Base-by-base conservation (phyloP, 192 early-diverging fungal genomes). In the Mortierella alpina region DNA sequence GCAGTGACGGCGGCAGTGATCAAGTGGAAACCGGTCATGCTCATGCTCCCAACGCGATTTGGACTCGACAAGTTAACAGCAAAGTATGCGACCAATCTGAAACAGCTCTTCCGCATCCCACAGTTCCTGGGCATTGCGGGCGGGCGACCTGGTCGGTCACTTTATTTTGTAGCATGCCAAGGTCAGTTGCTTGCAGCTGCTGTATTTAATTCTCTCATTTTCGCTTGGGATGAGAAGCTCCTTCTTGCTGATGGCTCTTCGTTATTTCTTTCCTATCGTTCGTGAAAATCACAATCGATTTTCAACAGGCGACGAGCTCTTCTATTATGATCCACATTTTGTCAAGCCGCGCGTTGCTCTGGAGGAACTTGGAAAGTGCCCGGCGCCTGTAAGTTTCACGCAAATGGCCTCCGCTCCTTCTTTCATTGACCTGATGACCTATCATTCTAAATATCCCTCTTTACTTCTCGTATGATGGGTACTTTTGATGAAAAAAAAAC, bases 121-220 rank as follows among this genome's bases (percentile, higher is more conserved):
- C 82, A 84, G 60, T 84, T 84, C 57, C 61, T 84, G 61, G 82
- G 82, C 7, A 84, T 84, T 67, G 75, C 82, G 14, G 82, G 82
- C 13, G 82, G 82, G n/a, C 68, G 82, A 22, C 82, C 82, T 1
- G 61, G 75, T 42, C 63, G 75, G 17, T 84, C 82, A 20, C 69
- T 84, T 9, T 84, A 84, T 48, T 84, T 84, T 71, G 82, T 84
- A 39, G 75, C 82, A 0, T 64, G 53, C 52, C 82, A 84, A 74
- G 82, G 82, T 84, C 66, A 47, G n/a, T 31, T 40, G 15, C 6
- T 17, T 15, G 40, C 5, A 12, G 40, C 20, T 15, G 59, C 11
- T 22, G 22, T 69, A 7, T 59, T 59, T 59, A 14, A 13, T 53
- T 2, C 7, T 51, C 8, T 22, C 2, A 8, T 40, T 52, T 12